Percentiles rank a stretch among this genome's conserved stretches.
Conservation (phyloP, 2,329 filamentous ascomycete species). For the Pezicula carpinea region DNA sequence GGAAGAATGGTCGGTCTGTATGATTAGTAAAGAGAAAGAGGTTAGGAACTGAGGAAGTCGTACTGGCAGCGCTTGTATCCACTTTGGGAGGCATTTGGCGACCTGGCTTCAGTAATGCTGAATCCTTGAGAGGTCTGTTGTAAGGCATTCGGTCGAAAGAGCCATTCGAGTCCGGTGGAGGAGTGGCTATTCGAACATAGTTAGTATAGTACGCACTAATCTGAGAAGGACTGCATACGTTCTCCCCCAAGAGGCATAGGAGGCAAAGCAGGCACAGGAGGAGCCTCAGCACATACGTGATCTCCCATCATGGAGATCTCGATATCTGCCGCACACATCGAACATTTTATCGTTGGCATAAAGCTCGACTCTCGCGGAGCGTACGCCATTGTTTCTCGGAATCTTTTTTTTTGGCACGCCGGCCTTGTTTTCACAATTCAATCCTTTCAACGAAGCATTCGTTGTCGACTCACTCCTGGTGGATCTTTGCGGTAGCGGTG, state of each 20-base stretch:
- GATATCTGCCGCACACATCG: constrained; percentile 70
- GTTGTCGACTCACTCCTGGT: too few relatives aligned
- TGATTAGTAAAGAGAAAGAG: constrained; percentile 28
- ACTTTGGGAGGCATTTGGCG: constrained; percentile 41
- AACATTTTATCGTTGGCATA: constrained; percentile 84
- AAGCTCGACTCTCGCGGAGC: constrained; percentile 52
- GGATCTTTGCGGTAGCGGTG: too few relatives aligned
- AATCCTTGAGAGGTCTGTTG: constrained; percentile 18
- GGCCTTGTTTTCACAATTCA: constrained; percentile 5
- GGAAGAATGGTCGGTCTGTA: constrained; percentile 49
- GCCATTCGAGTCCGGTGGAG: constrained; percentile 22
- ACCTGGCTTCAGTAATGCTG: constrained; percentile 31
- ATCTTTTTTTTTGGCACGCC: constrained; percentile 4
- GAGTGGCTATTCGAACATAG: constrained; percentile 20
- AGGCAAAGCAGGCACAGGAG: too few relatives aligned
- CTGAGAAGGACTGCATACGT: constrained; percentile 26
- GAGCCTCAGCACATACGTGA: constrained; percentile 59
- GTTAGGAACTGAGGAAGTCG: constrained; percentile 6
- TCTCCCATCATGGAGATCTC: constrained; percentile 84
- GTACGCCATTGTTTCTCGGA: constrained; percentile 28
- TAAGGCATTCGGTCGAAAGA: constrained; percentile 20
- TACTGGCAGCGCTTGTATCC: constrained; percentile 51
- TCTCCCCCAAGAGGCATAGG: constrained; percentile 38
- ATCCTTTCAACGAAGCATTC: neutral
- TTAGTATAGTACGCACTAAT: constrained; percentile 1